phyloP scores from a whole-genome alignment of 768 basidiomycete species.

The Lactarius sp. region DNA sequence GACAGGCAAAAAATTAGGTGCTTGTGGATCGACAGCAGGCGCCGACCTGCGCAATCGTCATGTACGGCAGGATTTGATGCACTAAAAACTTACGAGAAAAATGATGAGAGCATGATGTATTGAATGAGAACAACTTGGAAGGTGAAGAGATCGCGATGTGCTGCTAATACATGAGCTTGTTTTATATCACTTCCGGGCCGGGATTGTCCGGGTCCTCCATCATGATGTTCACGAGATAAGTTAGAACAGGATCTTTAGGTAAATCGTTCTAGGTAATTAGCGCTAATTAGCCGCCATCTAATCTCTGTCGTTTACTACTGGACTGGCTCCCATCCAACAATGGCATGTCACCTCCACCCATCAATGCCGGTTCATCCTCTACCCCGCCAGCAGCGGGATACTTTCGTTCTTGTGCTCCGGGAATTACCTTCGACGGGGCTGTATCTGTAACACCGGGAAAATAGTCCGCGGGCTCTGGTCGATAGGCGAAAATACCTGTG shows the following conservation, averaged over 20 bases:
- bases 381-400: not conserved
- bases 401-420: not conserved
- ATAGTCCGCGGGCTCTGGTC: slow-evolving; percentile 6
- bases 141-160: not conserved
- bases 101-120: slow-evolving; percentile 65
- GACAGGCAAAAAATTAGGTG: slow-evolving; percentile 82
- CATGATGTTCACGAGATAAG: not conserved
- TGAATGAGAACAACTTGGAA: slow-evolving; percentile 15
- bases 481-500: slow-evolving; percentile 3
- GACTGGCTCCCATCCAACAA: not conserved
- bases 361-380: not conserved
- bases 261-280: not conserved
- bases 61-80: slow-evolving; percentile 2
- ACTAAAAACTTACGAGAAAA: slow-evolving; percentile 63
- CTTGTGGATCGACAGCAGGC: slow-evolving; percentile 54
- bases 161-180: not conserved
- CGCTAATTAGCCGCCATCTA: slow-evolving; percentile 5
- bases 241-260: no score
- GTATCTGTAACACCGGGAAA: slow-evolving; percentile 8
- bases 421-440: not conserved
- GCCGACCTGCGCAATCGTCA: slow-evolving; percentile 40
- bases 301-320: slow-evolving; percentile 7
- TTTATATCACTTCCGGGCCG: slow-evolving; percentile 6
- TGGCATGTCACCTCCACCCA: not conserved
- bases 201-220: not conserved